These are phyloP conservation scores for Mortierella sp. DNA, from an alignment of 371 early-diverging fungal species.

Conservation along the genomic window DNA sequence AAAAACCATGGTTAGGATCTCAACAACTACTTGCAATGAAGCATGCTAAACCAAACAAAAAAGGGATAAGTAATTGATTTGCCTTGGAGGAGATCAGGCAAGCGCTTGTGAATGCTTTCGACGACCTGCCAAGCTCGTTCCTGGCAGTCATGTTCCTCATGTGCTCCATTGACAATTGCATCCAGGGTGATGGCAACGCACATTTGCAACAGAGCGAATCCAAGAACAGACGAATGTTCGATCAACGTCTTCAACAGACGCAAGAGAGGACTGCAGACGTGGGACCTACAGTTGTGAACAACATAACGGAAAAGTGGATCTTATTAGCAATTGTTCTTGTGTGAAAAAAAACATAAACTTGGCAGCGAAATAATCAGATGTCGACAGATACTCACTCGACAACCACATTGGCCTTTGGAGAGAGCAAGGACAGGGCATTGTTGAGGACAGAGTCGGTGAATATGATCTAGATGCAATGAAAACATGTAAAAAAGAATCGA, in stretches of 20 bases:
- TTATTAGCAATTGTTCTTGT: background rate
- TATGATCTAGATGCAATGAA: slow-evolving; percentile 36
- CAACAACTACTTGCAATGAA: too few relatives aligned
- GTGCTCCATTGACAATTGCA: slow-evolving; percentile 69
- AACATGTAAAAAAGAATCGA: background rate
- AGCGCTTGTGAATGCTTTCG: slow-evolving; percentile 63
- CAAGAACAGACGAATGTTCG: slow-evolving; percentile 72
- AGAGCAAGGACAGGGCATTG: slow-evolving; percentile 30
- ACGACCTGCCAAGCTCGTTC: slow-evolving; percentile 66
- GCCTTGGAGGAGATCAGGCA: slow-evolving; percentile 78
- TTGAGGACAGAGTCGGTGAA: slow-evolving; percentile 59
- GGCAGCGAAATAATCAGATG: too few relatives aligned
- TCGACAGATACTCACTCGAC: slow-evolving; percentile 25
- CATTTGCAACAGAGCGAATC: slow-evolving; percentile 66
- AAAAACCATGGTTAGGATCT: background rate
- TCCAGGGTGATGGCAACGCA: slow-evolving; percentile 69
- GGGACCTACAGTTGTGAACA: slow-evolving; percentile 55
- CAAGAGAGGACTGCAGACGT: slow-evolving; percentile 71
- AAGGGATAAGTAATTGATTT: background rate
- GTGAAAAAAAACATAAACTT: background rate
- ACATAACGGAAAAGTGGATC: background rate
- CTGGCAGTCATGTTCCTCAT: slow-evolving; percentile 30
- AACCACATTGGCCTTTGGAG: slow-evolving; percentile 40
- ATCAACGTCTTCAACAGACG: slow-evolving; percentile 72
- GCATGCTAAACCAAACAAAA: background rate